Evolutionary conservation across 2,329 filamentous ascomycete genomes (phyloP).

Genomic region (Aspergillus glaucus): DNA sequence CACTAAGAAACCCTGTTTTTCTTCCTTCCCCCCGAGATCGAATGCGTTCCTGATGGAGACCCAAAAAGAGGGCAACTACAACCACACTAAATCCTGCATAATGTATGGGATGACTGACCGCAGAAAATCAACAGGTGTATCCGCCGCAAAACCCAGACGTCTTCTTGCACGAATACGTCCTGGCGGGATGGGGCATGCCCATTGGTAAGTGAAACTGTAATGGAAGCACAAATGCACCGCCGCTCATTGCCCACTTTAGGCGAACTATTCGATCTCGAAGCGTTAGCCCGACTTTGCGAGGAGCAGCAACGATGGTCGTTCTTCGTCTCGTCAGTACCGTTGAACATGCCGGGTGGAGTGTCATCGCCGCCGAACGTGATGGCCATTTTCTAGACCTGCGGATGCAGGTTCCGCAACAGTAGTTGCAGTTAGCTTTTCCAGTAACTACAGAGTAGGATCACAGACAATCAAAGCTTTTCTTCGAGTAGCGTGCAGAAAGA

Average conservation of each 20-base stretch:
- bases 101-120: conserved; percentile 2
- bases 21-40: background rate
- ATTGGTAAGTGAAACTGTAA: conserved; percentile 30
- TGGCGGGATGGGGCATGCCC: conserved; percentile 48
- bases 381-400: conserved; percentile 35
- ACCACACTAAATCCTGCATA: background rate
- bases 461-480: no score
- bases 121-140: conserved; percentile 31
- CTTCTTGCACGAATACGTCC: conserved; percentile 43
- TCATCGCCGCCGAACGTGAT: conserved; percentile 42
- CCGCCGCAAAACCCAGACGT: conserved; percentile 33
- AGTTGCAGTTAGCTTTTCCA: background rate
- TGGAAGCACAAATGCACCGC: background rate
- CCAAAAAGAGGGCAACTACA: background rate
- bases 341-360: conserved; percentile 46
- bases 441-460: no score
- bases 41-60: background rate
- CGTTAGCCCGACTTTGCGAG: conserved; percentile 30
- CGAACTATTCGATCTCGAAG: conserved; percentile 44
- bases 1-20: background rate
- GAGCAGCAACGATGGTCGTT: conserved; percentile 42
- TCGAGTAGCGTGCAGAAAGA: background rate
- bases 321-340: conserved; percentile 45
- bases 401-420: background rate
- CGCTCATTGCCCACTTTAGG: conserved; percentile 16